Evolutionary conservation across 108 stramenopile genomes (phyloP).

Genomic region (Skeletonema grethae): DNA sequence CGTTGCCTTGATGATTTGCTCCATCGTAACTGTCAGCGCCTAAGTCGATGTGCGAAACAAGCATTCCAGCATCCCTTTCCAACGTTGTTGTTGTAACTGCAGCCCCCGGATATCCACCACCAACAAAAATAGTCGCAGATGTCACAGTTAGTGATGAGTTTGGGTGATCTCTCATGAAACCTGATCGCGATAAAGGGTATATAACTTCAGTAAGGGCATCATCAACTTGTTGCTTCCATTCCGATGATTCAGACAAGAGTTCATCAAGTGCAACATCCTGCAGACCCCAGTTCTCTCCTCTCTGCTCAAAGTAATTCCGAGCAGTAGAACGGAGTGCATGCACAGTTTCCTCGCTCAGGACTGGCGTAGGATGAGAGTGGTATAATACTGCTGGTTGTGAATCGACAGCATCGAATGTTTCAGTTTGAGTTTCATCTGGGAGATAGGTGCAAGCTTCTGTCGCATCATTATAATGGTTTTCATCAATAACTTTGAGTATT

Average conservation of each 20-base stretch:
- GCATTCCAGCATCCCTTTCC: slow-evolving; percentile 32
- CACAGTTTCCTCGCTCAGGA: slow-evolving; percentile 24
- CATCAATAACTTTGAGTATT: slow-evolving; percentile 38
- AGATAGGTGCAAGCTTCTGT: slow-evolving; percentile 30
- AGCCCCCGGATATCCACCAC: slow-evolving; percentile 27
- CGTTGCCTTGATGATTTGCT: background rate
- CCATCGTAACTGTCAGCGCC: slow-evolving; percentile 19
- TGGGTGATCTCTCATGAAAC: slow-evolving; percentile 4
- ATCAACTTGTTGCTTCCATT: slow-evolving; percentile 16
- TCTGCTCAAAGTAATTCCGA: slow-evolving; percentile 18
- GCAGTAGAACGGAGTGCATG: slow-evolving; percentile 26
- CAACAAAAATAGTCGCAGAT: slow-evolving; percentile 41
- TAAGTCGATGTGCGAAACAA: slow-evolving; percentile 41
- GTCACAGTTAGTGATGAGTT: slow-evolving; percentile 22
- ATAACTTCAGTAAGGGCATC: slow-evolving; percentile 21
- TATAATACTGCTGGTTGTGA: background rate
- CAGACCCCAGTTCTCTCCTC: slow-evolving; percentile 10
- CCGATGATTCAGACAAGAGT: slow-evolving; percentile 18
- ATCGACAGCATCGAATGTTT: background rate
- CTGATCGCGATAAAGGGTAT: slow-evolving; percentile 37
- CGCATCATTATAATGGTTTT: slow-evolving; percentile 23
- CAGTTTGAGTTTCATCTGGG: slow-evolving; percentile 10
- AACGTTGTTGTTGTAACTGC: slow-evolving; percentile 25
- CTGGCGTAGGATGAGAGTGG: slow-evolving; percentile 17
- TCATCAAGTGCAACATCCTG: slow-evolving; percentile 23